Evolutionary conservation across 331 rosid genomes (phyloP).

Genomic region (Telfairia occidentalis): DNA sequence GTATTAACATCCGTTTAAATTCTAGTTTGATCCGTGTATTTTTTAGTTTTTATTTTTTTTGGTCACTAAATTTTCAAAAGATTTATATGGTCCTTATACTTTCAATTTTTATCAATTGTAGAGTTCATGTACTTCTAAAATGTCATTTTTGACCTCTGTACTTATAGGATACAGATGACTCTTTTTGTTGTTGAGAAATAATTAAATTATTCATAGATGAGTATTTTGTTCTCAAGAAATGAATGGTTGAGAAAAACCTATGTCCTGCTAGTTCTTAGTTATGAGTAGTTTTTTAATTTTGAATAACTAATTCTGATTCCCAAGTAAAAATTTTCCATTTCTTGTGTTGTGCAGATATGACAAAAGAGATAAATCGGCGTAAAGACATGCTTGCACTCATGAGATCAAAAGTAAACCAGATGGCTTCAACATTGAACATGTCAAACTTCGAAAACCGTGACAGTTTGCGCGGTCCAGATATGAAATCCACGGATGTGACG

Average conservation of each 20-base stretch:
- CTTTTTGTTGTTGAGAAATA: too few relatives aligned
- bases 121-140: too few relatives aligned
- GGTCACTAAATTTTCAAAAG: too few relatives aligned
- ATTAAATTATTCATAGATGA: background rate
- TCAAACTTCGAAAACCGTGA: constrained; percentile 29
- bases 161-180: too few relatives aligned
- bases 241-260: background rate
- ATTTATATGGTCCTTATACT: too few relatives aligned
- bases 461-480: constrained; percentile 28
- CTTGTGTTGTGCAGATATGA: constrained; percentile 18
- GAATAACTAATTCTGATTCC: background rate
- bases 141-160: too few relatives aligned
- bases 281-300: background rate
- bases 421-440: constrained; percentile 36
- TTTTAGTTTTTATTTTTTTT: too few relatives aligned
- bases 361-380: constrained; percentile 29
- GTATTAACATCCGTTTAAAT: too few relatives aligned
- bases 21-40: too few relatives aligned
- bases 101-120: too few relatives aligned
- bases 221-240: background rate
- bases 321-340: background rate
- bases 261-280: background rate
- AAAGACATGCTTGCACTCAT: constrained; percentile 22
- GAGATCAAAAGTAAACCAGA: constrained; percentile 27
- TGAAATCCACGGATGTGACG: constrained; percentile 20